These are phyloP conservation scores for Wickerhamiella domercqiae DNA, from an alignment of 805 yeast species.

Conservation along the genomic window DNA sequence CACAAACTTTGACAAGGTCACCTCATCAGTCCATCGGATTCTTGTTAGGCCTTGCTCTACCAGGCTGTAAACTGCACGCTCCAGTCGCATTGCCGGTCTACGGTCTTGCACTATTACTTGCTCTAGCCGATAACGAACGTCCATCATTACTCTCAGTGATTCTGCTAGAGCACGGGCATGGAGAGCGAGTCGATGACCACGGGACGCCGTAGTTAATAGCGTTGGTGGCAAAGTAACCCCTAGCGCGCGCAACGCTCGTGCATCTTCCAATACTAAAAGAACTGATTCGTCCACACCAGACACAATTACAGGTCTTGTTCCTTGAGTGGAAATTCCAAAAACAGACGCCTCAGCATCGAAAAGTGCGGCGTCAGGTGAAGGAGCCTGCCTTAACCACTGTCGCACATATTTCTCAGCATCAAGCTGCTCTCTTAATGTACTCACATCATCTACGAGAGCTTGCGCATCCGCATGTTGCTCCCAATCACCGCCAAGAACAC, in stretches of 20 bases:
- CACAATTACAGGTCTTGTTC: background rate
- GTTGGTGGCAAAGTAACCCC: background rate
- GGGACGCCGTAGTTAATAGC: background rate
- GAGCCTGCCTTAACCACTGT: background rate
- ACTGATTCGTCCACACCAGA: background rate
- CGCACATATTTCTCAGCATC: slow-evolving; percentile 25
- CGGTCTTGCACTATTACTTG: background rate
- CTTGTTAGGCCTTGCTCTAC: background rate
- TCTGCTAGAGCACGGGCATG: background rate
- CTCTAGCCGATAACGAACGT: background rate
- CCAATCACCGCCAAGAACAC: slow-evolving; percentile 50
- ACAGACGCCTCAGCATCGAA: background rate
- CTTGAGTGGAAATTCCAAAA: background rate
- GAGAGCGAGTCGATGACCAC: background rate
- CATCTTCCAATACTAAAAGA: background rate
- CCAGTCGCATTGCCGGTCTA: background rate
- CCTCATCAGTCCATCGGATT: background rate
- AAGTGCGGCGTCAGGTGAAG: background rate
- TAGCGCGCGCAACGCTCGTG: background rate
- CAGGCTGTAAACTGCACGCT: background rate
- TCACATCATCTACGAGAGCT: background rate
- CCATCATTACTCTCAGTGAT: background rate
- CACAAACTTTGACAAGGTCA: background rate
- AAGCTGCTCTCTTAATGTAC: slow-evolving; percentile 35
- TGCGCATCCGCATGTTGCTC: slow-evolving; percentile 39